phyloP scores from a whole-genome alignment of 176 grass and related monocot species.

The Musa itinerans region DNA sequence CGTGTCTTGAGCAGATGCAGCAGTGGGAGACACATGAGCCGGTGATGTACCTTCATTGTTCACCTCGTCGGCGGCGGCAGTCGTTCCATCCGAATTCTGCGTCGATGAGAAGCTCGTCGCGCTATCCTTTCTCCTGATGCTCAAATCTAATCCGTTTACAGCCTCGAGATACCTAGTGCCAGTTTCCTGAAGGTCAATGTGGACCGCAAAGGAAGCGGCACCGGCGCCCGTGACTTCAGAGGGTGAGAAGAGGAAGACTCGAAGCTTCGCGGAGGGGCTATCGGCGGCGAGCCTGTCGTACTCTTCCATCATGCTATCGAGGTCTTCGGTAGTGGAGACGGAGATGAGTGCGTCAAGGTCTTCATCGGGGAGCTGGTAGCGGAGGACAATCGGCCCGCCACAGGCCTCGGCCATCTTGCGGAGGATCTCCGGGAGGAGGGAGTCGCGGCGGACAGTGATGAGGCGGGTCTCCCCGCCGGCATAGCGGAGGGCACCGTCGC shows the following conservation, averaged over 20 bases:
- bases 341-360: conserved; percentile 92
- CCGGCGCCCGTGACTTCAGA: neutral
- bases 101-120: conserved; percentile 27
- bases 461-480: conserved; percentile 92
- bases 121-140: conserved; percentile 20
- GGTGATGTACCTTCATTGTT: conserved; percentile 34
- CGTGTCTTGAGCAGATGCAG: conserved; percentile 57
- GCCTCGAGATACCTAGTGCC: conserved; percentile 17
- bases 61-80: conserved; percentile 10
- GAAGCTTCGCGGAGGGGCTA: conserved; percentile 47
- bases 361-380: conserved; percentile 94
- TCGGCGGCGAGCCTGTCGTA: conserved; percentile 53
- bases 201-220: neutral
- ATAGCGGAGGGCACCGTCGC: conserved; percentile 84
- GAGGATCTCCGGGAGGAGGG: conserved; percentile 39
- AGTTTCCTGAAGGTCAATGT: neutral
- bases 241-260: conserved; percentile 52
- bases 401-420: conserved; percentile 51
- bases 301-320: conserved; percentile 98
- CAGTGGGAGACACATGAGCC: conserved; percentile 31
- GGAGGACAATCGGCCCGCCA: conserved; percentile 44
- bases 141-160: conserved; percentile 7
- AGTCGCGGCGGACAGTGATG: conserved; percentile 54
- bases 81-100: conserved; percentile 42
- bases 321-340: conserved; percentile 81